Base-by-base conservation (phyloP, 2,329 filamentous ascomycete genomes). In the Amylocarpus encephaloides region DNA sequence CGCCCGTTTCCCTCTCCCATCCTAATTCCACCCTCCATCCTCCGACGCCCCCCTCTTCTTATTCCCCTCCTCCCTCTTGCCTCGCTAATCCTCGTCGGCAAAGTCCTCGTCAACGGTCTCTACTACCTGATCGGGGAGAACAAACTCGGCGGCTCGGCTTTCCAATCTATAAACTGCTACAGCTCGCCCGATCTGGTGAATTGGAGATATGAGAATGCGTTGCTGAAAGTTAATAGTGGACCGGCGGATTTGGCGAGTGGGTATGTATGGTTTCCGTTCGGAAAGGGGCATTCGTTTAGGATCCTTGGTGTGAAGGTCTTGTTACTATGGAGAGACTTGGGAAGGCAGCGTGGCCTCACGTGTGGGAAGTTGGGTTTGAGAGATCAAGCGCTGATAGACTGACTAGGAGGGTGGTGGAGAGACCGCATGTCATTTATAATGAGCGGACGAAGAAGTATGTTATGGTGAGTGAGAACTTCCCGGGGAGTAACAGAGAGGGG, bases 101-200 rank as follows among this genome's bases (percentile, higher is more conserved):
- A 11, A n/a, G 75, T 83, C 60, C 70, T 78, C 57, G 76, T 78
- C 1, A 71, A 73, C 39, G 71, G 69, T 9, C 76, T 73, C 0
- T 87, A 80, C 69, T 87, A 86, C 67, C 75, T 82, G 68, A 77
- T 86, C 32, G 84, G 84, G 13, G 83, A 87, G 63, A 83, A 86
- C 67, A 86, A 86, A 64, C 77, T 78, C 1, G 68, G 76, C n/a
- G 80, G 82, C 19, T 74, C 70, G 1, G 66, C 71, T 0, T 86
- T 86, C 64, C 75, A 79, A 51, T 80, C 80, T 46, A 70, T 86
- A 57, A 85, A 85, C 63, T 86, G 83, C 67, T 86, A 86, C 64
- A 79, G 77, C 0, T 47, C 49, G 1, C 18, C 52, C 35, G 71
- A 86, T 63, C 71, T 86, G 0, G 75, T 83, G 0, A 73, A 82